A percentile compares a stretch with the other conserved stretches of the same genome.
phyloP scores from a whole-genome alignment of 1,139 yeast species.

The Suhomyces anneliseae region DNA sequence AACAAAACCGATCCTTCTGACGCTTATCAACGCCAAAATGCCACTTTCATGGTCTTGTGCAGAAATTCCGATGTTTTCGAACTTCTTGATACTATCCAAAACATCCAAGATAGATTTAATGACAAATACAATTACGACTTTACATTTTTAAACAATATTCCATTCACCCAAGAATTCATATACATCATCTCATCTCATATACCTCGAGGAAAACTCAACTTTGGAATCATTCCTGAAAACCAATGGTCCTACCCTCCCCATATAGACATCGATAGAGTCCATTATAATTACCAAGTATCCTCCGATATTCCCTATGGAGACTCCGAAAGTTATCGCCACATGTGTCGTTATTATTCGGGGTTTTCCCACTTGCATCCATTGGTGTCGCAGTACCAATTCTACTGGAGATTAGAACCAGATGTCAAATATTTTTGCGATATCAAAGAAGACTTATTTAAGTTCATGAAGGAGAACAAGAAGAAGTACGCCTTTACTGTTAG shows the following conservation, averaged over 20 bases:
- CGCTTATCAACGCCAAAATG: conserved; percentile 8
- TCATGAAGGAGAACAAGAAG: conserved; percentile 23
- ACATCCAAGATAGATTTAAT: conserved; percentile 21
- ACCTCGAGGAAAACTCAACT: conserved; percentile 24
- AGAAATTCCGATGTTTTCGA: conserved; percentile 15
- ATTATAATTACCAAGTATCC: conserved; percentile 7
- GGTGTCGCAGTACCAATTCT: conserved; percentile 30
- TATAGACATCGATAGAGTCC: conserved; percentile 25
- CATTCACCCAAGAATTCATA: conserved; percentile 29
- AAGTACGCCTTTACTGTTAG: conserved; percentile 27
- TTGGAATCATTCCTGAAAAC: conserved; percentile 29
- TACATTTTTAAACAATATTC: conserved; percentile 37
- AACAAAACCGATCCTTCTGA: conserved; percentile 7
- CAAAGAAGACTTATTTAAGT: conserved; percentile 28
- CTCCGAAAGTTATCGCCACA: conserved; percentile 36
- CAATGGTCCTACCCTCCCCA: conserved; percentile 37
- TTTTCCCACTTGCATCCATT: conserved; percentile 35
- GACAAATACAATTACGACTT: conserved; percentile 30
- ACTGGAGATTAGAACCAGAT: conserved; percentile 30
- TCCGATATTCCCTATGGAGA: conserved; percentile 22
- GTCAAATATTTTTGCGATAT: conserved; percentile 27
- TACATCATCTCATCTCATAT: conserved; percentile 21
- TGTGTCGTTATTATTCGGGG: conserved; percentile 40
- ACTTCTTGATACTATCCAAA: conserved; percentile 19
- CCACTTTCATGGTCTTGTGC: conserved; percentile 16